A percentile compares a stretch with the other conserved stretches of the same genome.
Conservation (phyloP, 768 basidiomycete species). For the Lentinula guzmanii region DNA sequence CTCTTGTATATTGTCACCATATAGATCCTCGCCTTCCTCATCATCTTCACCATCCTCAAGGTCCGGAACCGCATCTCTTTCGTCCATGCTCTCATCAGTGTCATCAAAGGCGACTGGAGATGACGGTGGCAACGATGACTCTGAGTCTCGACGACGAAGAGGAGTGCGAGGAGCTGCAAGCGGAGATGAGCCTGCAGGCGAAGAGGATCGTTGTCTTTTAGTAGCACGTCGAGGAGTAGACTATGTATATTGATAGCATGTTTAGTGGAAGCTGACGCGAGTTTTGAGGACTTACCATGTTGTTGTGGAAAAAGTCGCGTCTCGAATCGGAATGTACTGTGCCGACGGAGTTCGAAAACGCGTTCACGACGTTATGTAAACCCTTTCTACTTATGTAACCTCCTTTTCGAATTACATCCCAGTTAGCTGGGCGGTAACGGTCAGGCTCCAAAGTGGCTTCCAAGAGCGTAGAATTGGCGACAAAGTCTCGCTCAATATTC, state of each 20-base stretch:
- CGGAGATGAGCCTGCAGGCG: conserved; percentile 45
- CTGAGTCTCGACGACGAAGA: conserved; percentile 50
- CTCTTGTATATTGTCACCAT: conserved; percentile 74
- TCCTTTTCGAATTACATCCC: too few relatives aligned
- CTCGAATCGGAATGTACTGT: not conserved
- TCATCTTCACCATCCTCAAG: conserved; percentile 67
- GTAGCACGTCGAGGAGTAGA: conserved; percentile 41
- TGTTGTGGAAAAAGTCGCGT: not conserved
- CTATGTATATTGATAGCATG: conserved; percentile 10
- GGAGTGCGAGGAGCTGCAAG: conserved; percentile 34
- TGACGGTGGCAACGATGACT: conserved; percentile 82
- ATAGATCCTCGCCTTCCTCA: conserved; percentile 92
- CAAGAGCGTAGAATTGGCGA: too few relatives aligned
- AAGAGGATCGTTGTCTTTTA: conserved; percentile 62
- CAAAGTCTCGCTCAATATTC: not conserved
- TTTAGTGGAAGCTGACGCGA: conserved; percentile 4
- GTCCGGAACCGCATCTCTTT: conserved; percentile 60
- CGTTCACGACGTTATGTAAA: not conserved
- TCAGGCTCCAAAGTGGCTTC: too few relatives aligned
- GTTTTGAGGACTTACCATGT: conserved; percentile 29
- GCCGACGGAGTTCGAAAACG: not conserved
- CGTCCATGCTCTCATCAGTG: conserved; percentile 74
- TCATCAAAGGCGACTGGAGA: conserved; percentile 83
- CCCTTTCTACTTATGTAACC: too few relatives aligned
- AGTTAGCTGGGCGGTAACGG: too few relatives aligned